Percentiles rank a stretch among this genome's conserved stretches.
Evolutionary conservation across 1,139 yeast genomes (phyloP).

Genomic region (Blastobotrys indianensis): DNA sequence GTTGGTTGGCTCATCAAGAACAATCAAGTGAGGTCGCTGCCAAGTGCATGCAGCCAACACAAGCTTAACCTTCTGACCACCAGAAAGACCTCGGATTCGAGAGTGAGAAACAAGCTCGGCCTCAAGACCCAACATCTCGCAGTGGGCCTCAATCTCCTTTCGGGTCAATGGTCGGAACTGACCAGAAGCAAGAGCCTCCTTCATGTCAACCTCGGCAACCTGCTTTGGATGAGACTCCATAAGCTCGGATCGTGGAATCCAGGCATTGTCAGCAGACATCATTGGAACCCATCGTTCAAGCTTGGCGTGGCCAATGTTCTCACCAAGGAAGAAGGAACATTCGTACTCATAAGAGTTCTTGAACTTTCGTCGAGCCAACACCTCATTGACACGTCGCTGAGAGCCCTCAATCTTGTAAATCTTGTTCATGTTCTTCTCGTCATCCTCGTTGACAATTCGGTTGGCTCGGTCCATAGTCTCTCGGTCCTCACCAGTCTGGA

Average conservation of each 20-base stretch:
- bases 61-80: conserved; percentile 99
- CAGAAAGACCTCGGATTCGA: conserved; percentile 99
- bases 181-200: conserved; percentile 99
- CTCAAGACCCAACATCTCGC: conserved; percentile 97
- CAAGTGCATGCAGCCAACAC: conserved; percentile 99
- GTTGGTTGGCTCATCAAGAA: conserved; percentile 98
- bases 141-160: conserved; percentile 98
- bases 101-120: conserved; percentile 99
- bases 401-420: conserved; percentile 98
- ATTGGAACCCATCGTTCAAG: conserved; percentile 99
- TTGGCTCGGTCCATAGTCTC: conserved; percentile 99
- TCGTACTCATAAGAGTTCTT: conserved; percentile 99
- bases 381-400: conserved; percentile 93
- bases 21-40: conserved; percentile 99
- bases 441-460: conserved; percentile 94
- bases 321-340: conserved; percentile 95
- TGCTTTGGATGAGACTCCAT: conserved; percentile 97
- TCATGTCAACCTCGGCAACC: conserved; percentile 99
- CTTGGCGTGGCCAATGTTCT: conserved; percentile 91
- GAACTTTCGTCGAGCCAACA: conserved; percentile 98
- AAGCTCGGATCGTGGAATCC: conserved; percentile 99
- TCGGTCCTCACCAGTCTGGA: conserved; percentile 99
- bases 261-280: conserved; percentile 99
- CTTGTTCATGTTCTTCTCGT: conserved; percentile 98
- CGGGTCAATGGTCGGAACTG: conserved; percentile 99